Percentiles rank a stretch among this genome's conserved stretches.
Conservation (phyloP, 208 protist genomes). For the Zelonia costaricensis region DNA sequence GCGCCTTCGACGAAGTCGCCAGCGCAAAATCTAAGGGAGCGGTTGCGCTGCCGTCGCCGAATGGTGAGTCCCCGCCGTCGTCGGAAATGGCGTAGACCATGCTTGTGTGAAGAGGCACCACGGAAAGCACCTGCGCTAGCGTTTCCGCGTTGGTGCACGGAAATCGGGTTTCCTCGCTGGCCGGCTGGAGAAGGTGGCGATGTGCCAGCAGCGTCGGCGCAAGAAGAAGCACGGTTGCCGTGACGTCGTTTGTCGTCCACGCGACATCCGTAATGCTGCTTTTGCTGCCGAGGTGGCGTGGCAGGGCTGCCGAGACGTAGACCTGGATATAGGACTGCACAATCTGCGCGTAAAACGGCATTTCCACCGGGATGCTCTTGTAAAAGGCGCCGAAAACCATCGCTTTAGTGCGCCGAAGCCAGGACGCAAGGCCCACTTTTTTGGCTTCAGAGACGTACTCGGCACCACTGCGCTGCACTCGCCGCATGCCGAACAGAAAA, state of each 20-base stretch:
- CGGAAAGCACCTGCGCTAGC: conserved; percentile 22
- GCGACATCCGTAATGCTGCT: conserved; percentile 32
- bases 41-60: neutral
- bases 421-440: neutral
- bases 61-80: conserved; percentile 1
- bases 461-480: conserved; percentile 13
- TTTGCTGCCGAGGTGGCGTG: conserved; percentile 23
- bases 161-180: conserved; percentile 11
- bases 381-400: neutral
- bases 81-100: conserved; percentile 26
- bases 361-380: conserved; percentile 14
- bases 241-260: conserved; percentile 46
- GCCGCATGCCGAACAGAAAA: conserved; percentile 50
- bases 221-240: conserved; percentile 38
- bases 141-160: conserved; percentile 17
- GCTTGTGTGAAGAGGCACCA: conserved; percentile 28
- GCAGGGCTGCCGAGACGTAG: conserved; percentile 24
- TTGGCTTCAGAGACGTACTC: conserved; percentile 7
- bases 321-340: conserved; percentile 30
- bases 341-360: conserved; percentile 33
- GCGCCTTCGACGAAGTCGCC: conserved; percentile 15
- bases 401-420: conserved; percentile 4
- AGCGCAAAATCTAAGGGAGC: conserved; percentile 19
- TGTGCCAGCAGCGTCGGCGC: conserved; percentile 30
- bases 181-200: conserved; percentile 11